phyloP scores from a whole-genome alignment of 805 yeast genomes.

The Millerozyma miso region DNA sequence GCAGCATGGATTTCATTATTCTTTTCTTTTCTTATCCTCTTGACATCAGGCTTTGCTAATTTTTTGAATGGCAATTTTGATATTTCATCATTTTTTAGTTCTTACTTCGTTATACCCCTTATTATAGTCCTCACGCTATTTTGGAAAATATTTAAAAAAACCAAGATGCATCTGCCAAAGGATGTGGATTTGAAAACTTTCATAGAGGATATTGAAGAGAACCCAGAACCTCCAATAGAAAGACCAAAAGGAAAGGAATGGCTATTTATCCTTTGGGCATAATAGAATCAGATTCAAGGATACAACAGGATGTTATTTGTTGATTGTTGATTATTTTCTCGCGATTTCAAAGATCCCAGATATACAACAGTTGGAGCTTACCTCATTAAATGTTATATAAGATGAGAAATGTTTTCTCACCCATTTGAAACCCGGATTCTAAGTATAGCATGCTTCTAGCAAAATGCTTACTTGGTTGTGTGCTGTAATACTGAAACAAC shows the following conservation, averaged over 20 bases:
- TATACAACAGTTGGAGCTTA: too few species aligned
- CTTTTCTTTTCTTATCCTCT: constrained; percentile 18
- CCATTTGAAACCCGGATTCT: too few species aligned
- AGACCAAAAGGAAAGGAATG: constrained; percentile 18
- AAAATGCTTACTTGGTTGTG: too few species aligned
- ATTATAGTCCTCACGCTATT: constrained; percentile 20
- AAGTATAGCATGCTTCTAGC: too few species aligned
- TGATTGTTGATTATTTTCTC: too few species aligned
- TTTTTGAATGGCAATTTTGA: constrained; percentile 29
- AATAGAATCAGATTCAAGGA: too few species aligned
- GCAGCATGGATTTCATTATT: constrained; percentile 9
- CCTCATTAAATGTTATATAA: too few species aligned
- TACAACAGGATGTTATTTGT: too few species aligned
- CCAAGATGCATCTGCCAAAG: constrained; percentile 29
- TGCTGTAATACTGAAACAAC: too few species aligned
- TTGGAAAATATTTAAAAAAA: constrained; percentile 30
- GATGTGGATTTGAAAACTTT: constrained; percentile 25
- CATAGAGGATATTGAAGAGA: constrained; percentile 21
- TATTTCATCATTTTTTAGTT: constrained; percentile 18
- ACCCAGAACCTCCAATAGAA: constrained; percentile 25
- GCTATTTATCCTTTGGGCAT: constrained; percentile 16
- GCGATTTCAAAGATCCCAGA: too few species aligned
- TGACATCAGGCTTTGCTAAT: constrained; percentile 33
- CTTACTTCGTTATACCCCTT: constrained; percentile 22
- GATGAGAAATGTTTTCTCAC: too few species aligned